These are phyloP conservation scores for Zangia roseola DNA, from an alignment of 768 basidiomycete species.

Conservation along the genomic window DNA sequence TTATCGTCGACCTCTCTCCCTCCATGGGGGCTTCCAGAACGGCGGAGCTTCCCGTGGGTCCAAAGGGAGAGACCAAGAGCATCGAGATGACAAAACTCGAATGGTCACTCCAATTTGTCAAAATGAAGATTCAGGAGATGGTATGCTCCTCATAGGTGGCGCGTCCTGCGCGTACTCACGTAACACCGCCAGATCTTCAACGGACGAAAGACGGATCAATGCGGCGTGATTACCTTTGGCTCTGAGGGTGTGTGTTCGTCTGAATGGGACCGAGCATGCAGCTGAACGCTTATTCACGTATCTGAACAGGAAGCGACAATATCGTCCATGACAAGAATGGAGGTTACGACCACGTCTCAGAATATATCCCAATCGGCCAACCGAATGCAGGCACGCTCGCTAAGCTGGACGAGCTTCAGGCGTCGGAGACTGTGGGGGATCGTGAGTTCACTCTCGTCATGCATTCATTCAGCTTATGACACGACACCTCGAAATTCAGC, in stretches of 20 bases:
- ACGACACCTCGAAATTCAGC: constrained; percentile 43
- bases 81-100: constrained; percentile 75
- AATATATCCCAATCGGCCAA: constrained; percentile 66
- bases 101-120: constrained; percentile 82
- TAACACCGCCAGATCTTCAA: constrained; percentile 67
- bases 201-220: constrained; percentile 90
- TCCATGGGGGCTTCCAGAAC: constrained; percentile 72
- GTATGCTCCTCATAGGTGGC: constrained; percentile 35
- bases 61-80: constrained; percentile 48
- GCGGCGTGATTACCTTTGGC: constrained; percentile 89
- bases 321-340: constrained; percentile 56
- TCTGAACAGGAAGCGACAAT: constrained; percentile 58
- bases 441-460: constrained; percentile 42
- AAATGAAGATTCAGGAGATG: constrained; percentile 91
- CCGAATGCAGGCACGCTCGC: constrained; percentile 67
- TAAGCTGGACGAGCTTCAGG: constrained; percentile 57
- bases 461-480: neutral
- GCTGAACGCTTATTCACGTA: neutral
- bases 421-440: constrained; percentile 61
- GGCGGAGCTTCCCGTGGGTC: constrained; percentile 53
- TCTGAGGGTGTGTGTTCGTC: constrained; percentile 52
- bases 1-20: constrained; percentile 83
- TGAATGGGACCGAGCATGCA: neutral
- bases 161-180: neutral
- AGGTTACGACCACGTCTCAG: constrained; percentile 72